Conservation (phyloP, 129 eudicot species). For the Centella asiatica region DNA sequence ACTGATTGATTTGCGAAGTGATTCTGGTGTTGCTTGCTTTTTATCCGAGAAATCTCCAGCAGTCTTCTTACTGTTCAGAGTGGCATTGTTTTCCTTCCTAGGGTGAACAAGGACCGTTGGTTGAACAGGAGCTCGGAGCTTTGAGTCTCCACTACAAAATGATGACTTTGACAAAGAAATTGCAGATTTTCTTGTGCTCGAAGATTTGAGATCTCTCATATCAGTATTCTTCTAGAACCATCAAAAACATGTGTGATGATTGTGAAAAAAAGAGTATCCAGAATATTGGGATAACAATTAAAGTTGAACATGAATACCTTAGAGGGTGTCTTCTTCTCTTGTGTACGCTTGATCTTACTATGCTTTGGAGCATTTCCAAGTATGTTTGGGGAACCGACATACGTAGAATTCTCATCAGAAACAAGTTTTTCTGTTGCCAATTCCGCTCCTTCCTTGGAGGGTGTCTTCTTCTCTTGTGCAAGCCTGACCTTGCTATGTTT, state of each 20-base stretch:
- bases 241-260: slow-evolving; percentile 5
- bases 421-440: not conserved
- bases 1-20: slow-evolving; percentile 52
- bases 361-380: slow-evolving; percentile 12
- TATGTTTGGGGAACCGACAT: slow-evolving; percentile 9
- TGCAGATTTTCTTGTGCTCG: slow-evolving; percentile 27
- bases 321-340: slow-evolving; percentile 20
- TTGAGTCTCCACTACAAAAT: slow-evolving; percentile 17
- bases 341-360: slow-evolving; percentile 4
- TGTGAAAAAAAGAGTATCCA: not conserved
- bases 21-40: slow-evolving; percentile 28
- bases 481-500: slow-evolving; percentile 7
- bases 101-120: slow-evolving; percentile 6
- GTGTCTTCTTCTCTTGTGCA: slow-evolving; percentile 19
- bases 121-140: slow-evolving; percentile 22
- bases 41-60: slow-evolving; percentile 23
- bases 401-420: slow-evolving; percentile 15
- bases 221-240: slow-evolving; percentile 30
- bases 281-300: slow-evolving; percentile 5
- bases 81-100: slow-evolving; percentile 21
- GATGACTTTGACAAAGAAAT: slow-evolving; percentile 15
- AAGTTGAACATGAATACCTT: slow-evolving; percentile 28
- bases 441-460: slow-evolving; percentile 16
- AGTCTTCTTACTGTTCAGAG: slow-evolving; percentile 18
- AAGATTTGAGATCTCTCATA: slow-evolving; percentile 12